phyloP scores from a whole-genome alignment of 176 grass and related monocot species.

The Hyparrhenia diplandra region DNA sequence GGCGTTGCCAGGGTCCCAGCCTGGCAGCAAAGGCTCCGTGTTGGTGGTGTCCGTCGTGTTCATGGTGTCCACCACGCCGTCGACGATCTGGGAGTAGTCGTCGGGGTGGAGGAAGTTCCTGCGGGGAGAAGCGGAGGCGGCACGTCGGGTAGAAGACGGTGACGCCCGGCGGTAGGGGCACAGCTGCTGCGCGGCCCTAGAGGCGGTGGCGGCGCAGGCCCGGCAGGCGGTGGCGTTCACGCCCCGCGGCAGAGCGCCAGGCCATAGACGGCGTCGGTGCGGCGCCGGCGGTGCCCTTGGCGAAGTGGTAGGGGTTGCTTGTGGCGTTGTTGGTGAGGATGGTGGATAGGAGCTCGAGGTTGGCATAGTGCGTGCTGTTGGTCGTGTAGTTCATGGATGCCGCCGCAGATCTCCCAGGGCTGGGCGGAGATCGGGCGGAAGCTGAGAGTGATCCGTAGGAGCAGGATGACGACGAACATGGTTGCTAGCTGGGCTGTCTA shows the following conservation, averaged over 20 bases:
- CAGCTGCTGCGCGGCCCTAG: too few species aligned
- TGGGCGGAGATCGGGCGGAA: background rate
- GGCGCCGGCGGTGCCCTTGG: too few species aligned
- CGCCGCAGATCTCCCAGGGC: background rate
- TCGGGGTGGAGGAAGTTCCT: slow-evolving; percentile 1
- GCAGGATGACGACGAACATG: background rate
- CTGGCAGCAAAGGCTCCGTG: background rate
- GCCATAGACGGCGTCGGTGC: too few species aligned
- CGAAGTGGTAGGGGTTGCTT: background rate
- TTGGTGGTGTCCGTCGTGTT: background rate
- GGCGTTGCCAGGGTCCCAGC: background rate
- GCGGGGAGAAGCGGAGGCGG: too few species aligned
- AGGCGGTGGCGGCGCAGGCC: too few species aligned
- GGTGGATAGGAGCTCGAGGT: background rate
- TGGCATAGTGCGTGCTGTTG: background rate
- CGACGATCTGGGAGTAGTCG: background rate
- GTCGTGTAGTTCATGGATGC: background rate
- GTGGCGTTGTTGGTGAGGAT: background rate
- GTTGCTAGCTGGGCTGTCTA: background rate
- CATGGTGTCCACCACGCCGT: too few species aligned
- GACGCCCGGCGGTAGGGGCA: too few species aligned
- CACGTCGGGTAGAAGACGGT: too few species aligned
- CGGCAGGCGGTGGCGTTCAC: too few species aligned
- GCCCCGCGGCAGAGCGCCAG: too few species aligned
- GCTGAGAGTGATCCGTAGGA: background rate